Base-by-base conservation (phyloP, 257 asterid genomes). In the Salvia rosmarinus region DNA sequence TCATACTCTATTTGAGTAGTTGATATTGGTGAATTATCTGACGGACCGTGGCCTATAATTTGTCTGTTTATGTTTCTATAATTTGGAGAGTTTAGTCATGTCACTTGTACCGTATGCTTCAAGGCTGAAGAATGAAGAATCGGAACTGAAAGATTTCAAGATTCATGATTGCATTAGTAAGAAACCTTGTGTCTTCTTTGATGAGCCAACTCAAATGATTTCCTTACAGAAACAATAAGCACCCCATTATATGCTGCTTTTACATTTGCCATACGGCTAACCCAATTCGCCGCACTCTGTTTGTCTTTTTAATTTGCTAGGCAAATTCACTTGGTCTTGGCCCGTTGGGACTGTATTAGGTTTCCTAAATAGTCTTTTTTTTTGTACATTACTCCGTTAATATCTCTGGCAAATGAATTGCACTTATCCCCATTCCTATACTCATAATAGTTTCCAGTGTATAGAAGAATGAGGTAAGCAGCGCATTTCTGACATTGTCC, bases 381-480 rank as follows among this genome's bases (percentile, higher is more conserved):
- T 30, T 6, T 16, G 40, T 3, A 28, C 20, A 40, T 13, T 20
- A 65, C 20, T 59, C 6, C 44, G 30, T 47, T 7, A 16, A 44
- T 39, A 1, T 9, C 25, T 16, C 30, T 6, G 56, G 23, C 25
- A 58, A 47, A 12, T 4, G 17, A 49, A 17, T n/a, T 39, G 47
- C 28, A 67, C 25, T 47, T 52, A 52, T 58, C 67, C 35, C 16
- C 1, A 2, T 1, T 74, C 61, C 51, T 56, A 44, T 10, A 23
- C 23, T 23, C 44, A 37, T 58, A 30, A 60, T 51, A 34, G 14
- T 19, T 30, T 47, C 43, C 37, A 54, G 0, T 68, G 42, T 40
- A 19, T n/a, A 13, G 34, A 62, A 19, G 76, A 62, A 43, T n/a
- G 43, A 51, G 30, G 51, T 57, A 17, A 60, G 72, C 60, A 68